A percentile compares a stretch with the other conserved stretches of the same genome.
These are phyloP conservation scores for Chlamydomonas sp. DNA, from an alignment of 139 green algal genomes.

Conservation along the genomic window DNA sequence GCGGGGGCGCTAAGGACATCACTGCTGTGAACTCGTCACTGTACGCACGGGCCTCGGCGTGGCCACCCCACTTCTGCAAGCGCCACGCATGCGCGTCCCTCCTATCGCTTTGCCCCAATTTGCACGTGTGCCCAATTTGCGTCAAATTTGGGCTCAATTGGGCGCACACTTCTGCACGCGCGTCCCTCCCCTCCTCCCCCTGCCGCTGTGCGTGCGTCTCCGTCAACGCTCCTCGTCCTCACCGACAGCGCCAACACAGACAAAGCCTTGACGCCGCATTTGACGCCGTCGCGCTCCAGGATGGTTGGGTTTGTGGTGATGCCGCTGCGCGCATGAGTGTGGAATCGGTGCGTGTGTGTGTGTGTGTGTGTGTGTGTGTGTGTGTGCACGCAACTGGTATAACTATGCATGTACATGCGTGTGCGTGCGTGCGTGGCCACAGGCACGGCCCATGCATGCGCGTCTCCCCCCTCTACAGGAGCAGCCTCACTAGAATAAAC, in stretches of 20 bases:
- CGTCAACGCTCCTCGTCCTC: neutral
- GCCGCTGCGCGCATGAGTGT: slow-evolving; percentile 24
- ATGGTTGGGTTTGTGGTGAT: slow-evolving; percentile 80
- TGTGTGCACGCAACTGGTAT: no score
- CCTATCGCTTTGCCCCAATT: no score
- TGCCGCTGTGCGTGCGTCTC: neutral
- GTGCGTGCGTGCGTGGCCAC: neutral
- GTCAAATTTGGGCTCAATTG: no score
- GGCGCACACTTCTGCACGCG: neutral
- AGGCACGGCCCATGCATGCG: no score
- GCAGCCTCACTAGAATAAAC: slow-evolving; percentile 36
- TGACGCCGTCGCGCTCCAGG: slow-evolving; percentile 54
- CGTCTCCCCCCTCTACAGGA: no score
- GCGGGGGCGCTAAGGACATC: no score
- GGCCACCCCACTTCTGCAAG: no score
- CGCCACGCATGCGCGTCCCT: no score
- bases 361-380: neutral
- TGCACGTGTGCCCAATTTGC: no score
- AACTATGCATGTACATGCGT: neutral
- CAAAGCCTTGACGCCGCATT: slow-evolving; percentile 48
- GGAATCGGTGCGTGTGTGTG: neutral
- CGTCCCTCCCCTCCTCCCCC: neutral
- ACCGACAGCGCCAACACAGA: slow-evolving; percentile 31
- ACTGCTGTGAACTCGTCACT: no score
- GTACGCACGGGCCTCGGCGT: no score